Base-by-base conservation (phyloP, 768 basidiomycete genomes). In the Tubosaeta sp. region DNA sequence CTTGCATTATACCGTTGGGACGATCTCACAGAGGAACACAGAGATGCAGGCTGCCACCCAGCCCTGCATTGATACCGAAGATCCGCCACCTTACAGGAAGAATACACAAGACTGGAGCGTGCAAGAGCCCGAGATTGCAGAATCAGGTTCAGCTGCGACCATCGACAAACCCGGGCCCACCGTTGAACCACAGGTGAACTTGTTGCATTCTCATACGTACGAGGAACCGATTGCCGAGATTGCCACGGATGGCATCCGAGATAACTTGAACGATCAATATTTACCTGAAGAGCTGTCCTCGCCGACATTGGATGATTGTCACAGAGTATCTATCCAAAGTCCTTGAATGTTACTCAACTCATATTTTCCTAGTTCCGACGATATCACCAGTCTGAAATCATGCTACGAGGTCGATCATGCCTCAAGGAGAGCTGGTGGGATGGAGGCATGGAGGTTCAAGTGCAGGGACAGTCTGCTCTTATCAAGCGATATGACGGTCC, bases 341-440 rank as follows among this genome's bases (percentile, higher is more conserved):
- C 13, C 13, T n/a, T 32, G n/a, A 19, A 19, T n/a, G 9, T 16
- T 4, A n/a, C 39, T 6, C 3, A 18, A 30, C 59, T 65, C 21
- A 65, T 22, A 9, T 45, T 38, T 24, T 18, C 7, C 18, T 24
- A 80, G 79, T 80, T 78, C 48, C 69, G 67, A 41, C 69, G 74
- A 47, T 79, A 78, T 52, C 77, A 79, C 51, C 77, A 77, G 46
- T 77, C 77, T 1, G 75, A 81, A 14, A 63, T 81, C 14, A 51
- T 59, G 4, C 46, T 76, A n/a, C 69, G 64, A 14, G 68, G 72
- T 11, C 61, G 63, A 30, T 70, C 71, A 3, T 62, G 63, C 6
- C 59, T 74, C 32, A 69, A 69, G n/a, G 64, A 65, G 34, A 75
- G 72, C 4, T 81, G 79, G 76, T 81, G 78, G 76, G 59, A 69